Conservation (phyloP, 306 rosid species). For the Canavalia gladiata region DNA sequence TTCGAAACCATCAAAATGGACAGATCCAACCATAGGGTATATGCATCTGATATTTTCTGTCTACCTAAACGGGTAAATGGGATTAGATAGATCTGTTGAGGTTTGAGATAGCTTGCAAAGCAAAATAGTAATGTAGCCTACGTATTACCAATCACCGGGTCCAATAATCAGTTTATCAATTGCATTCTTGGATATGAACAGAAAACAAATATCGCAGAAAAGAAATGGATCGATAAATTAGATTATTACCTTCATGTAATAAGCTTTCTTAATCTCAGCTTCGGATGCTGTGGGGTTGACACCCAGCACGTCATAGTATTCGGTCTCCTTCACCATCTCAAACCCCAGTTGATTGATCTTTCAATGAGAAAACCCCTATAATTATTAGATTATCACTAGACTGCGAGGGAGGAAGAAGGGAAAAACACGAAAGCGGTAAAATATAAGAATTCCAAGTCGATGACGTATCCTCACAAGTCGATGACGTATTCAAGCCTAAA, state of each 20-base stretch:
- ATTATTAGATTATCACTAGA: slow-evolving; percentile 28
- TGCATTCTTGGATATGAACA: neutral
- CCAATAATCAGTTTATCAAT: slow-evolving; percentile 21
- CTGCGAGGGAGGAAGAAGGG: neutral
- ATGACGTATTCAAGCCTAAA: neutral
- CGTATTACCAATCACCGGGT: neutral
- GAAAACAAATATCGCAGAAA: neutral
- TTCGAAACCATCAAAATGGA: slow-evolving; percentile 35
- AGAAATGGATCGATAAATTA: slow-evolving; percentile 7
- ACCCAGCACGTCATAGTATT: slow-evolving; percentile 93
- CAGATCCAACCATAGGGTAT: slow-evolving; percentile 42
- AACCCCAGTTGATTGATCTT: slow-evolving; percentile 37
- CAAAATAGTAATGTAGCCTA: slow-evolving; percentile 20
- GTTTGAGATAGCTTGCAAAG: slow-evolving; percentile 21
- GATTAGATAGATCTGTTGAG: slow-evolving; percentile 32
- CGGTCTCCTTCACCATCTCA: slow-evolving; percentile 97
- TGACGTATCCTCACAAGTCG: neutral
- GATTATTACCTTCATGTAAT: slow-evolving; percentile 81
- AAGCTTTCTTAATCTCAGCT: slow-evolving; percentile 97
- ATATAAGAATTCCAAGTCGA: slow-evolving; percentile 30
- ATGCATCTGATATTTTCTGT: slow-evolving; percentile 33
- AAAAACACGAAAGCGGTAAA: neutral
- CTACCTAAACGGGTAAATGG: slow-evolving; percentile 3
- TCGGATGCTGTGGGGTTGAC: slow-evolving; percentile 88
- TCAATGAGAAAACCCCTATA: neutral